Evolutionary conservation across 2,329 filamentous ascomycete species (phyloP).

Genomic region (Ophiostoma triangulosporum): DNA sequence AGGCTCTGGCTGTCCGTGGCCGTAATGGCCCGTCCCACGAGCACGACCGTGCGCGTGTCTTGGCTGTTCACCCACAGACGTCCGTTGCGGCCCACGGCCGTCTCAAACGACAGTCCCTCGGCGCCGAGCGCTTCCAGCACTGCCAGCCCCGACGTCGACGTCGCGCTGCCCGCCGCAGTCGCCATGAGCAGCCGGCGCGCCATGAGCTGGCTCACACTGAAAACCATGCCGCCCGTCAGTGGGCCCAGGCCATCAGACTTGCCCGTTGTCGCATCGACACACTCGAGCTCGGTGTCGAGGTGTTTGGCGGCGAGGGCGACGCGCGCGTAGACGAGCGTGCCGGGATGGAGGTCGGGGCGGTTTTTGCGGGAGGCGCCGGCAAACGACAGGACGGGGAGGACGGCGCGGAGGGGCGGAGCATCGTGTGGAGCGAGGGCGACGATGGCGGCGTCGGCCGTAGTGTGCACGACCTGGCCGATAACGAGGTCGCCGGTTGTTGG

Average conservation of each 20-base stretch:
- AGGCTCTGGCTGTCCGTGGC: conserved; percentile 60
- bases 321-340: conserved; percentile 79
- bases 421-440: conserved; percentile 59
- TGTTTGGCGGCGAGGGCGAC: conserved; percentile 65
- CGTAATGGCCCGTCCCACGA: conserved; percentile 64
- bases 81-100: conserved; percentile 85
- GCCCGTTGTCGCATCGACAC: conserved; percentile 72
- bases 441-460: conserved; percentile 63
- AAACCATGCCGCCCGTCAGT: conserved; percentile 71
- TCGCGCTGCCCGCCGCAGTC: conserved; percentile 27
- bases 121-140: conserved; percentile 67
- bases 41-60: conserved; percentile 48
- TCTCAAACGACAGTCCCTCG: conserved; percentile 76
- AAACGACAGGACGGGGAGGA: conserved; percentile 81
- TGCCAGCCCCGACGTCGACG: conserved; percentile 50
- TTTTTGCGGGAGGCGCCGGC: conserved; percentile 89
- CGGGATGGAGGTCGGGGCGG: conserved; percentile 59
- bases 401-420: conserved; percentile 35
- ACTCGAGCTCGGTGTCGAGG: conserved; percentile 83
- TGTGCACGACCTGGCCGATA: conserved; percentile 72
- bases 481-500: conserved; percentile 74
- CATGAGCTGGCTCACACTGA: conserved; percentile 65
- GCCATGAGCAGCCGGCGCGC: conserved; percentile 62
- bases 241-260: conserved; percentile 81
- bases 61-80: conserved; percentile 83